These are phyloP conservation scores for Populus trichocarpa DNA, from an alignment of 441 rosid genomes.

Conservation along the genomic window DNA sequence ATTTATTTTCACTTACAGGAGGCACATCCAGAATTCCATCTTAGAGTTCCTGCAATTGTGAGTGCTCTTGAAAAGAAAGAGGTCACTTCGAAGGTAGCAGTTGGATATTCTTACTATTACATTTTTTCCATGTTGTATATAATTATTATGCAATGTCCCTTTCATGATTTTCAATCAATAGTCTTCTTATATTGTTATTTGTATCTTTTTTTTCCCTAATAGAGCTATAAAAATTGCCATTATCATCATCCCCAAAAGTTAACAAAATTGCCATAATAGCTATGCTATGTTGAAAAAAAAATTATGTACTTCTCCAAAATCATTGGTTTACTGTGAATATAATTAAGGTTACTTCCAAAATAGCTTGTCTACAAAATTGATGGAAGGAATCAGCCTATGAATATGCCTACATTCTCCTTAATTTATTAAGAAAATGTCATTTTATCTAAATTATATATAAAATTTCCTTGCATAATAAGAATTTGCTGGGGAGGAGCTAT, in stretches of 20 bases:
- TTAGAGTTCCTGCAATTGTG: constrained; percentile 91
- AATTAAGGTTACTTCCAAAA: background rate
- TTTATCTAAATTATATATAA: background rate
- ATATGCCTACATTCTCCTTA: background rate
- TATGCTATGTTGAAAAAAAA: background rate
- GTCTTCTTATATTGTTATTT: background rate
- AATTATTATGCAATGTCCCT: background rate
- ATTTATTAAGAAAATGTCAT: background rate
- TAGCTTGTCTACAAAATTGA: background rate
- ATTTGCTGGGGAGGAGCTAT: background rate
- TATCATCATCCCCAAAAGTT: background rate
- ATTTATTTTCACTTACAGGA: constrained; percentile 43
- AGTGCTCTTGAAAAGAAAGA: constrained; percentile 70
- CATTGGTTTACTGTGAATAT: background rate
- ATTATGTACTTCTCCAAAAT: background rate
- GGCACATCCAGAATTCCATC: constrained; percentile 91
- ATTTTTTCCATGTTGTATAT: background rate
- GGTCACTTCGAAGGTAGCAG: constrained; percentile 62
- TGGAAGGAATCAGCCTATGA: background rate
- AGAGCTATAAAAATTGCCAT: background rate
- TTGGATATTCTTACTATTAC: background rate
- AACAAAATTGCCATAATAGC: background rate
- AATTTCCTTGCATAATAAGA: background rate
- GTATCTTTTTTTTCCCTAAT: background rate
- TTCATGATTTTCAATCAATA: background rate